Base-by-base conservation (phyloP, 1,284 basidiomycete species). In the Puccinia triticina region DNA sequence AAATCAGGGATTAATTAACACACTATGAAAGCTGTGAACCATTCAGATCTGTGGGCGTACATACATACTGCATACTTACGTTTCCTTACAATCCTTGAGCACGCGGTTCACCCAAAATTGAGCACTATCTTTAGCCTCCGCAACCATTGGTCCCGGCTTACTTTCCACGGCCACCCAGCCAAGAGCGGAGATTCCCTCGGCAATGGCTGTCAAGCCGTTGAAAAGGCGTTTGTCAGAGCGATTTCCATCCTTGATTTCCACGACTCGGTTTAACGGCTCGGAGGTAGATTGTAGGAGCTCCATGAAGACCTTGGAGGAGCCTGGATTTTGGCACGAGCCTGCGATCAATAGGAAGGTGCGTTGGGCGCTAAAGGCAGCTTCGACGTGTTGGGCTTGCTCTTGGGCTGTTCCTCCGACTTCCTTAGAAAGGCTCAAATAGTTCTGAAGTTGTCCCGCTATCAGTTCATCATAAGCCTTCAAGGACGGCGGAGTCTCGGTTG, bases 11-110 rank as follows among this genome's bases (percentile, higher is more conserved):
- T 29, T 3, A 46, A 34, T 71, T n/a, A 29, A 16, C 48, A 50
- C 29, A 26, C 48, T 11, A 26, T 18, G n/a, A 26, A 34, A 29
- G 18, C 18, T 12, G 32, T 59, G 59, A 4, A 81, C 43, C 21
- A 48, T 37, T 48, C n/a, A 21, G 53, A 55, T 14, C 29, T 43
- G 46, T 2, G 21, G 34, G 29, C 0, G 74, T n/a, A 23, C 69
- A 1, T 46, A 86, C 92, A 83, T 83, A 94, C 94, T n/a, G 23
- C 69, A 1, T 46, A 86, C 92, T 83, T 83, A 94, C 94, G 93
- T 93, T 18, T 95, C 93, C 88, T 95, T 98, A 90, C 90, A 93
- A 84, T 96, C 94, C 88, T 96, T 96, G 88, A 96, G 92, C 72
- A 98, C 91, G 81, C 93, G 91, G 87, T 98, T 95, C 18, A 92